These are phyloP conservation scores for Colletotrichum endophyticum DNA, from an alignment of 2,329 filamentous ascomycete genomes.

Conservation along the genomic window DNA sequence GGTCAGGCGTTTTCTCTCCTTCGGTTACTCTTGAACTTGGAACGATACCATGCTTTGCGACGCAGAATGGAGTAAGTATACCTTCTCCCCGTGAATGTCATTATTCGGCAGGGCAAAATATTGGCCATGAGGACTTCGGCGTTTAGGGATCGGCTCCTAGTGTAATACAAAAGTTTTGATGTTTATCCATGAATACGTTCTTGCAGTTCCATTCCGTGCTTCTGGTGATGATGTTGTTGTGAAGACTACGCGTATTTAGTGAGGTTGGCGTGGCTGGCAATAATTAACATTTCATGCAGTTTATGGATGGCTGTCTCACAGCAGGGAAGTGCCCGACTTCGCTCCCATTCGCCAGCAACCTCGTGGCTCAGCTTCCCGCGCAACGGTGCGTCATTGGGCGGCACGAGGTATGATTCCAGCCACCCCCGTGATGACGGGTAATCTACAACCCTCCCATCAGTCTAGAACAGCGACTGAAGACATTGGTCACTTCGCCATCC, in stretches of 20 bases:
- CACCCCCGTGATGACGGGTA: slow-evolving; percentile 11
- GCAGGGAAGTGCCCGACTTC: background rate
- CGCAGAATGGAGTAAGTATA: slow-evolving; percentile 24
- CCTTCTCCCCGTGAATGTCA: slow-evolving; percentile 13
- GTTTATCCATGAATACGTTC: background rate
- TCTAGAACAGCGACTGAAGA: background rate
- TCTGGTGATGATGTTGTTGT: background rate
- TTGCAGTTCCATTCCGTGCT: no score
- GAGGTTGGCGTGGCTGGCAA: background rate
- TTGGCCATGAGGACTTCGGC: slow-evolving; percentile 6
- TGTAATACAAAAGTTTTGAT: slow-evolving; percentile 20
- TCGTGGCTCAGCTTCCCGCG: slow-evolving; percentile 34
- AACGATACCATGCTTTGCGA: slow-evolving; percentile 19
- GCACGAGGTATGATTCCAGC: slow-evolving; percentile 3
- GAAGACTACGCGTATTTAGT: background rate
- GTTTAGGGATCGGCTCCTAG: slow-evolving; percentile 8
- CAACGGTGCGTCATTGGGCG: slow-evolving; percentile 8
- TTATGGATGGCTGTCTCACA: background rate
- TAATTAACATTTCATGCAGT: background rate
- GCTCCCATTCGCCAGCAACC: slow-evolving; percentile 37
- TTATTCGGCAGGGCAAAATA: background rate
- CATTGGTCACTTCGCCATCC: background rate
- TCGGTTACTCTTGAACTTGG: slow-evolving; percentile 15
- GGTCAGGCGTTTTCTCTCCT: slow-evolving; percentile 19
- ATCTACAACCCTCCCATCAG: background rate